Conservation (phyloP, 2,329 filamentous ascomycete genomes). For the Trichophyton benhamiae region DNA sequence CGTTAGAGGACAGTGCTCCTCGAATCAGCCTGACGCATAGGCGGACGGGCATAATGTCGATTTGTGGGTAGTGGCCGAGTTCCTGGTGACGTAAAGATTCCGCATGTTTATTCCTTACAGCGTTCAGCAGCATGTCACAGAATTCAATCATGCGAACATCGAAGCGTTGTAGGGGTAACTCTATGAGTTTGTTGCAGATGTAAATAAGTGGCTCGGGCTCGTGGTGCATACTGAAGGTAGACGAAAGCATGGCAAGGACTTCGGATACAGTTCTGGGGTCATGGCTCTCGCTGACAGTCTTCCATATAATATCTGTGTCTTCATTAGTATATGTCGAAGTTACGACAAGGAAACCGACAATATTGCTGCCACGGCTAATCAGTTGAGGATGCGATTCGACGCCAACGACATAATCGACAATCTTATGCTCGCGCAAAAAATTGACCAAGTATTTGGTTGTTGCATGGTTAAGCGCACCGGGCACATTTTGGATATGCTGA, state of each 20-base stretch:
- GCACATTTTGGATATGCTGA: slow-evolving; percentile 37
- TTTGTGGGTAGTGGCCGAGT: slow-evolving; percentile 15
- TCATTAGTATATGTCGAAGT: slow-evolving; percentile 58
- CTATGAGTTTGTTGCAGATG: slow-evolving; percentile 57
- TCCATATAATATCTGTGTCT: slow-evolving; percentile 75
- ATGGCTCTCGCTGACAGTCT: slow-evolving; percentile 65
- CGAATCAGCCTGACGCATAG: slow-evolving; percentile 57
- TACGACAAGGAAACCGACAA: slow-evolving; percentile 75
- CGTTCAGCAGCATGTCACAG: slow-evolving; percentile 45
- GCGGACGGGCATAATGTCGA: slow-evolving; percentile 38
- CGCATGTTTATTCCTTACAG: slow-evolving; percentile 35
- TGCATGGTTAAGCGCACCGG: slow-evolving; percentile 35
- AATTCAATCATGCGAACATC: slow-evolving; percentile 50
- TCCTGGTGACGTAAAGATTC: slow-evolving; percentile 19
- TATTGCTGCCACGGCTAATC: slow-evolving; percentile 66
- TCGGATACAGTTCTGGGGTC: slow-evolving; percentile 77
- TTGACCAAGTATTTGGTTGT: slow-evolving; percentile 56
- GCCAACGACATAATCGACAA: slow-evolving; percentile 79
- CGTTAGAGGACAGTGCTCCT: slow-evolving; percentile 50
- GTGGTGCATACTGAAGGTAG: slow-evolving; percentile 37
- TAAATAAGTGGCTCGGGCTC: slow-evolving; percentile 44
- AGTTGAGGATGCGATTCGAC: slow-evolving; percentile 87
- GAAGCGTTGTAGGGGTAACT: slow-evolving; percentile 51
- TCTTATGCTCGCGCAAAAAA: slow-evolving; percentile 55
- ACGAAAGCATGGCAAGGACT: slow-evolving; percentile 53